Evolutionary conservation across 352 stramenopile species (phyloP), one percentile per base, ranked within the genome.

Genomic region (Pythium sp.): DNA sequence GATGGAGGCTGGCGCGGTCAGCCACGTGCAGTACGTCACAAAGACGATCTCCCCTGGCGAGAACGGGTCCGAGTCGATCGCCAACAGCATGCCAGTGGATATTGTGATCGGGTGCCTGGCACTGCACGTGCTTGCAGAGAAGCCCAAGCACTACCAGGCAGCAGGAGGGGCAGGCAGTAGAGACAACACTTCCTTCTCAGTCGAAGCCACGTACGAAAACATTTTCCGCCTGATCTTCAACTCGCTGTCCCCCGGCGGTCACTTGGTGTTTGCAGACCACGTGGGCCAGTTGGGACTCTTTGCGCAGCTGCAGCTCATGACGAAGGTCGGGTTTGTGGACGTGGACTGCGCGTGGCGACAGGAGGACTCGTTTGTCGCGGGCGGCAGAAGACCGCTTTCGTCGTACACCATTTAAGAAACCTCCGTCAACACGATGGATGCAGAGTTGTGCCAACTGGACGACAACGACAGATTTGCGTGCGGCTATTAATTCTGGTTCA

Each of bases 331-430:
- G 0, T 94, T 92, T 65, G 72, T 84, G 41, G 84, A 94, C 62
- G 79, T 94, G 2, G 86, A 93, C 65, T 90, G 84, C 34, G 78
- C 84, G 43, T 94, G 86, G 86, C 74, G 86, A 32, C 75, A 91
- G 63, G 67, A 69, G n/a, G 86, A 92, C 47, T 93, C 84, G 47
- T 94, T 94, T 47, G 82, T 93, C 20, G 78, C 83, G 6, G 84
- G 86, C 24, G 86, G 74, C 2, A 76, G 81, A 5, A 82, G 79
- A 34, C 80, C 84, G 14, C 9, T 59, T 20, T 12, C 20, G 12
- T 32, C 49, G 22, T 53, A 53, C n/a, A 36, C 22, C 24, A n/a
- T 22, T 36, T 28, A 58, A 22, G 12, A 36, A 36, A 57, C 0
- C 11, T 26, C n/a, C 51, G 28, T 20, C 51, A 57, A 55, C n/a